Base-by-base conservation (phyloP, 352 stramenopile species). In the Phytophthora ohioensis region DNA sequence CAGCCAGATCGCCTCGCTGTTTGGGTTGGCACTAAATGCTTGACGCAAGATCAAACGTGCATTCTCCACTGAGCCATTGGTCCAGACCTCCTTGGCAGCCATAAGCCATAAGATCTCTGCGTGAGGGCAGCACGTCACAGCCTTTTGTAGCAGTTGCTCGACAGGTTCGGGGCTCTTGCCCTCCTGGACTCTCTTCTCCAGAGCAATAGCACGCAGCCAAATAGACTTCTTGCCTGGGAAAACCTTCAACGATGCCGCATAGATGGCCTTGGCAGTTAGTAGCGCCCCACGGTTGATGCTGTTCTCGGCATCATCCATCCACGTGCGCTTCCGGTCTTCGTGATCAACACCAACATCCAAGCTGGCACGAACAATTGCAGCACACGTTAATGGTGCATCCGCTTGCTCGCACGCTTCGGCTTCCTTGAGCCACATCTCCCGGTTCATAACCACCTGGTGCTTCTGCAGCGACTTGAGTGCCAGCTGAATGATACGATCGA, bases 51-150 rank as follows among this genome's bases (percentile, higher is more conserved):
- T 98, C 30, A 92, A 79, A 2, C 98, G 87, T 10, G 98, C 97
- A 32, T 93, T 94, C 48, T 97, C 89, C 10, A 99, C 93, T 57
- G 98, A 93, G 1, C 96, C 94, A 17, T 93, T 94, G 10, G 69
- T 85, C 97, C 97, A 99, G 64, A 97, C 97, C 73, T 99, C 96
- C 77, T 99, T 99, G 3, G 98, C 98, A 34, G 94, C 91, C 82
- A 99, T 97, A 69, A 99, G 87, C 97, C 97, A 99, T 57, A 99
- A 91, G 38, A 99, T 95, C 81, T 99, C 98, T 2, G 95, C 93
- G 9, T 94, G 75, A 27, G 97, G 97, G 54, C 98, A 98, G 58
- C 84, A 80, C 31, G 93, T 92, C n/a, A 99, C 96, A 3, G 97
- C 97, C 34, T 97, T 90, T 41, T 97, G 84, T 6, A 99, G 75